Conservation (phyloP, 192 early-diverging fungal species). For the Gigaspora rosea region DNA sequence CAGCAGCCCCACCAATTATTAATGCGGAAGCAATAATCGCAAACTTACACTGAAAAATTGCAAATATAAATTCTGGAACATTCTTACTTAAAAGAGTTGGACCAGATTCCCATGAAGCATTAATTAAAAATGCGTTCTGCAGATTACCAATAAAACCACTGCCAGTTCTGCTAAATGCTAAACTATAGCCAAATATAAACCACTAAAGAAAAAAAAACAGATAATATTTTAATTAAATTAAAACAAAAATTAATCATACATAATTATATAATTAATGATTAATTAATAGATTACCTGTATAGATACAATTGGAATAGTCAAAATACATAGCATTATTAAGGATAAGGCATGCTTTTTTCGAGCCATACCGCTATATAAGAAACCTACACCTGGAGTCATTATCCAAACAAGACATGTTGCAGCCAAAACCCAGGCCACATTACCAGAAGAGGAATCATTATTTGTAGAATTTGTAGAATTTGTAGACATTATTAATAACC, state of each 20-base stretch:
- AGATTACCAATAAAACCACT: conserved; percentile 74
- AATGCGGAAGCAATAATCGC: conserved; percentile 60
- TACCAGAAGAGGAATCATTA: conserved; percentile 42
- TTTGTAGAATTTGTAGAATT: too few relatives aligned
- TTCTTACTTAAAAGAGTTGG: conserved; percentile 59
- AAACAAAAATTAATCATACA: background rate
- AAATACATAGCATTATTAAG: conserved; percentile 60
- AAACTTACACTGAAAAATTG: conserved; percentile 68
- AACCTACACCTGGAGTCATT: conserved; percentile 66
- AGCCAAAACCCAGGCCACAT: conserved; percentile 63
- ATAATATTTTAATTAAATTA: conserved; percentile 38
- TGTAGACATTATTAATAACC: too few relatives aligned
- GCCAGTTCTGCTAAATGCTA: conserved; percentile 68
- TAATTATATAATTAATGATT: too few relatives aligned
- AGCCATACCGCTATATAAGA: conserved; percentile 70
- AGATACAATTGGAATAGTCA: conserved; percentile 59
- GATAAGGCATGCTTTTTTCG: conserved; percentile 67
- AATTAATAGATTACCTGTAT: conserved; percentile 56
- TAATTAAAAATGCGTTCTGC: conserved; percentile 59
- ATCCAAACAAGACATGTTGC: conserved; percentile 64
- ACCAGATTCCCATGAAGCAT: conserved; percentile 46
- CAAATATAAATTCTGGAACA: conserved; percentile 58
- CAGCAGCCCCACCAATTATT: conserved; percentile 59
- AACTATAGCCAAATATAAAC: conserved; percentile 72
- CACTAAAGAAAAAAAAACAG: conserved; percentile 71